Base-by-base conservation (phyloP, 352 stramenopile species). In the Phytophthora fragariaefolia region DNA sequence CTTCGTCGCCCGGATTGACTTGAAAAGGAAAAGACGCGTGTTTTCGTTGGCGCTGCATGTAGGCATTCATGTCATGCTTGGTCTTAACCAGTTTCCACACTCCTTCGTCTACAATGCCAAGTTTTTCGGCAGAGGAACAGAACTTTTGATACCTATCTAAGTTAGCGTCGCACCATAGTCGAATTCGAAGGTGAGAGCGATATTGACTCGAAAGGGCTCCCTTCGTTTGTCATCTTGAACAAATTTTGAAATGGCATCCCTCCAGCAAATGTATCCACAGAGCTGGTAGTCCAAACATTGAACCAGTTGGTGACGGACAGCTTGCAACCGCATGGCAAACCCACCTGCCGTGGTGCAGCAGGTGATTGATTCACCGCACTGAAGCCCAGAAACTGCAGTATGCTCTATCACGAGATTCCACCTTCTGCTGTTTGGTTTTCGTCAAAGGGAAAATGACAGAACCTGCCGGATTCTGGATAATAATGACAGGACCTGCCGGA, bases 101-200 rank as follows among this genome's bases (percentile, higher is more conserved):
- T 4, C 10, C 58, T 7, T 38, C 18, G 18, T 60, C 36, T 5
- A 67, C 51, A 15, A 27, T 48, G 18, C 43, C 18, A 9, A n/a
- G n/a, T n/a, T 60, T 42, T 7, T 63, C 52, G 6, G 36, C 50
- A 26, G 36, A 13, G 8, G 40, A 38, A 50, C 61, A 67, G 27
- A 49, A 26, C 48, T n/a, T n/a, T n/a, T 73, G 59, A 61, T 82
- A 79, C 26, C 71, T 43, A 10, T 60, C 65, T 6, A 74, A 28
- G 32, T 65, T 68, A 30, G 71, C 66, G 4, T 55, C 17, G 5
- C 4, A 76, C 38, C 17, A 46, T 32, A 1, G 15, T 18, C 27
- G 28, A 40, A 26, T 74, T 58, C 18, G 27, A 53, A 0, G 60
- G 18, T 4, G 49, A 48, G 18, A 81, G 66, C 28, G 36, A 40